Evolutionary conservation across 2,329 filamentous ascomycete species (phyloP).

Genomic region (Trichoderma cornu-damae): DNA sequence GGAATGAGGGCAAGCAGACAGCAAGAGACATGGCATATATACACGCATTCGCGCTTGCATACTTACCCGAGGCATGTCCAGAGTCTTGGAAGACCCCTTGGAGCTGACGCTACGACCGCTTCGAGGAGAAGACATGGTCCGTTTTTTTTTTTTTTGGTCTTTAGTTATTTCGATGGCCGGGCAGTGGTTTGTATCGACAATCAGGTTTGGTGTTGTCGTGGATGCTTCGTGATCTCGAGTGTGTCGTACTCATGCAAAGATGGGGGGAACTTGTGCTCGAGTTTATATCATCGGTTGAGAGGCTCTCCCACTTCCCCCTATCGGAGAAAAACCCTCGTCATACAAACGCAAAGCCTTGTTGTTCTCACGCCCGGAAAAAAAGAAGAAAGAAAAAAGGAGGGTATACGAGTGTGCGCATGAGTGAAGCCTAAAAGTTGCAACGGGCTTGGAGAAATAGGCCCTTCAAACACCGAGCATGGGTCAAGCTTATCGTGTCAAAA

Average conservation of each 20-base stretch:
- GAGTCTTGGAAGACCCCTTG: neutral
- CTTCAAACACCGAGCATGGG: conserved; percentile 11
- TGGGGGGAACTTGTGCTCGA: neutral
- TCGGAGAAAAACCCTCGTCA: neutral
- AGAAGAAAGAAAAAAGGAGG: neutral
- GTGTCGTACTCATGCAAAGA: neutral
- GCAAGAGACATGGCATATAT: too few relatives aligned
- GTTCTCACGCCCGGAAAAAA: neutral
- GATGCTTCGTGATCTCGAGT: neutral
- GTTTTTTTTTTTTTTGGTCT: neutral
- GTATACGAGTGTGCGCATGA: neutral
- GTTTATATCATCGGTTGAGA: conserved; percentile 11
- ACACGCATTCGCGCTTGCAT: too few relatives aligned
- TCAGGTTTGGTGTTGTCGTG: neutral
- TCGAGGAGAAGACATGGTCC: conserved; percentile 15
- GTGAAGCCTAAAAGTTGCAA: neutral
- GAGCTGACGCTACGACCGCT: conserved; percentile 9
- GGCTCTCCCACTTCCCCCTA: neutral
- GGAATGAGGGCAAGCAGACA: neutral
- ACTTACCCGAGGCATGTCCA: conserved; percentile 7
- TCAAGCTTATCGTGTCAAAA: conserved; percentile 14
- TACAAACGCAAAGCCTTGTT: neutral
- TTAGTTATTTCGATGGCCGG: neutral
- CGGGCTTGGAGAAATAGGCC: neutral
- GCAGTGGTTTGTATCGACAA: neutral